Percentiles rank a stretch among this genome's conserved stretches.
These are phyloP conservation scores for Pleomassaria siparia DNA, from an alignment of 2,329 filamentous ascomycete genomes.

Conservation along the genomic window DNA sequence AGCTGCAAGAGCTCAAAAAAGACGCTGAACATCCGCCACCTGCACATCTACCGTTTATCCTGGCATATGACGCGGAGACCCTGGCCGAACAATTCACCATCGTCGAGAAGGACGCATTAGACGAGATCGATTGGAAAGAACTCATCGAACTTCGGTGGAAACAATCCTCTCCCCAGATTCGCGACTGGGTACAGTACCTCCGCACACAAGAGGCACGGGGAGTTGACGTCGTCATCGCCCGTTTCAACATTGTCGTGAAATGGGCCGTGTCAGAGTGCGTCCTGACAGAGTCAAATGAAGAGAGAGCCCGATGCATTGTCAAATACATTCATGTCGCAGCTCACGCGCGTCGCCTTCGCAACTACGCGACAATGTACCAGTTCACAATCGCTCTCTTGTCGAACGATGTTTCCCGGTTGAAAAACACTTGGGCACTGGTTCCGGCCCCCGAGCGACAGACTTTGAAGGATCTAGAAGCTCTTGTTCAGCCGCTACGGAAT, in stretches of 20 bases:
- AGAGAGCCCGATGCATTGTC: slow-evolving; percentile 74
- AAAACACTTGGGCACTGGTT: slow-evolving; percentile 71
- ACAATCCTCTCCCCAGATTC: slow-evolving; percentile 64
- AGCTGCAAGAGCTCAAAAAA: slow-evolving; percentile 23
- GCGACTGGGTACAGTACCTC: slow-evolving; percentile 82
- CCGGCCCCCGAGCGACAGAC: slow-evolving; percentile 65
- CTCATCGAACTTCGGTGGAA: slow-evolving; percentile 83
- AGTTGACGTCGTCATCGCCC: slow-evolving; percentile 80
- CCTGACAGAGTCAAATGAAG: slow-evolving; percentile 69
- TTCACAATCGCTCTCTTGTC: slow-evolving; percentile 76
- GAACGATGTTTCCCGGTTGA: slow-evolving; percentile 68
- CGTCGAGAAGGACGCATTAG: slow-evolving; percentile 82
- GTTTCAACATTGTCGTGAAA: slow-evolving; percentile 87
- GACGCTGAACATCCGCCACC: slow-evolving; percentile 8
- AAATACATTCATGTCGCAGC: slow-evolving; percentile 81
- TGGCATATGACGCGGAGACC: slow-evolving; percentile 77
- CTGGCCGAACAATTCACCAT: slow-evolving; percentile 82
- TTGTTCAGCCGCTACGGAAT: slow-evolving; percentile 76
- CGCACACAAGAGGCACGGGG: slow-evolving; percentile 71
- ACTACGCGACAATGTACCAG: slow-evolving; percentile 83
- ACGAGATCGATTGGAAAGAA: slow-evolving; percentile 87
- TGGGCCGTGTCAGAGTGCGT: slow-evolving; percentile 82
- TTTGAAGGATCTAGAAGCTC: slow-evolving; percentile 67
- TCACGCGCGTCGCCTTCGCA: slow-evolving; percentile 73
- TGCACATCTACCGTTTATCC: slow-evolving; percentile 72